Percentiles rank a stretch among this genome's conserved stretches.
These are phyloP conservation scores for Pleurotus citrinopileatus DNA, from an alignment of 768 basidiomycete genomes.

Conservation along the genomic window DNA sequence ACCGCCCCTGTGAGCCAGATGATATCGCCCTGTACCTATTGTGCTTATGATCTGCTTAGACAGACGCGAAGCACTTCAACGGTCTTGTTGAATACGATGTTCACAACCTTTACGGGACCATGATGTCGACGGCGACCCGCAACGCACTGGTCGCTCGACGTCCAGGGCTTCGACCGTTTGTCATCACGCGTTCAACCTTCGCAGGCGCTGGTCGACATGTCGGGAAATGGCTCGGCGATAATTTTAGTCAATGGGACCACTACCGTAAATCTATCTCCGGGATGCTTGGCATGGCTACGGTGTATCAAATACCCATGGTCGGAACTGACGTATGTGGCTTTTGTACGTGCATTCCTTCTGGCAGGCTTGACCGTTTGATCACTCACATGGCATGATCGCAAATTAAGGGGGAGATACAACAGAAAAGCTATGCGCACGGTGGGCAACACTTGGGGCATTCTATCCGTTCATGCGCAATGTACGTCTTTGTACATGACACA, in stretches of 20 bases:
- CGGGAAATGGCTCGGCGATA: slow-evolving; percentile 76
- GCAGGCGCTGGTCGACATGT: slow-evolving; percentile 64
- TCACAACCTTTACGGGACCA: slow-evolving; percentile 68
- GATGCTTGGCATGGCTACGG: slow-evolving; percentile 58
- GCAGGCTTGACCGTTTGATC: no score
- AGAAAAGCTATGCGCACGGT: slow-evolving; percentile 67
- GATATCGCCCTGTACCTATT: background rate
- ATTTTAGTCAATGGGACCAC: slow-evolving; percentile 55
- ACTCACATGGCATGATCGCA: no score
- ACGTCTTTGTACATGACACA: slow-evolving; percentile 17
- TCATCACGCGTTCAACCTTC: slow-evolving; percentile 75
- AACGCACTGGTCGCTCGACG: slow-evolving; percentile 61
- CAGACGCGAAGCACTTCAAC: slow-evolving; percentile 50
- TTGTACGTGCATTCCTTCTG: slow-evolving; percentile 31
- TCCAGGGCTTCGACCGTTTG: slow-evolving; percentile 55
- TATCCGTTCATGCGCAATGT: slow-evolving; percentile 81
- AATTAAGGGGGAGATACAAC: slow-evolving; percentile 57
- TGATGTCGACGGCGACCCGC: slow-evolving; percentile 66
- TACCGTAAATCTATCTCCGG: slow-evolving; percentile 61
- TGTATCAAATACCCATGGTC: slow-evolving; percentile 74
- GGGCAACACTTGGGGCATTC: slow-evolving; percentile 77
- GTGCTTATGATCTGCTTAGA: slow-evolving; percentile 22
- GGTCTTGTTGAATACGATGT: slow-evolving; percentile 58
- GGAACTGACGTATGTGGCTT: slow-evolving; percentile 75
- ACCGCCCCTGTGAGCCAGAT: slow-evolving; percentile 49